Percentiles rank a stretch among this genome's conserved stretches.
phyloP scores from a whole-genome alignment of 768 basidiomycete species.

The Trametes cubensis region DNA sequence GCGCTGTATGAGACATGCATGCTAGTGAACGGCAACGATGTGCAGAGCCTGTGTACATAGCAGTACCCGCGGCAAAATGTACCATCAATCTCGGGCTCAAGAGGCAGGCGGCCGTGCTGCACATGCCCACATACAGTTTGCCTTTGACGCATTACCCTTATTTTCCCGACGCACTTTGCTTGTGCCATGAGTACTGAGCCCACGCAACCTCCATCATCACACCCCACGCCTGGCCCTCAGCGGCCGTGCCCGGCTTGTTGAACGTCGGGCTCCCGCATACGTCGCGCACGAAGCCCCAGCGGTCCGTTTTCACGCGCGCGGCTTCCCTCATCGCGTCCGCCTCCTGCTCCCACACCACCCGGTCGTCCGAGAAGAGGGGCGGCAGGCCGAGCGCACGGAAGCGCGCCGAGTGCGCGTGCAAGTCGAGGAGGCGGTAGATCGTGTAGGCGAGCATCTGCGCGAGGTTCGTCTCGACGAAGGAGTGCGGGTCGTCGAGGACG shows the following conservation, averaged over 20 bases:
- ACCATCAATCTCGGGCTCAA: too few relatives aligned
- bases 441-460: conserved; percentile 33
- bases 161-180: neutral
- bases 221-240: conserved; percentile 29
- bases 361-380: neutral
- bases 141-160: neutral
- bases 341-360: conserved; percentile 15
- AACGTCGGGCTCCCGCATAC: conserved; percentile 33
- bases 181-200: conserved; percentile 13
- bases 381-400: conserved; percentile 10
- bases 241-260: conserved; percentile 27
- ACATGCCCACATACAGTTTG: neutral
- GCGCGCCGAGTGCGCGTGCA: conserved; percentile 10
- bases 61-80: too few relatives aligned
- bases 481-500: conserved; percentile 25
- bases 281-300: conserved; percentile 29
- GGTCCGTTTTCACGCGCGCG: conserved; percentile 25
- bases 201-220: conserved; percentile 25
- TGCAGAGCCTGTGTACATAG: neutral
- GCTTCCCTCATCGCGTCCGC: conserved; percentile 23
- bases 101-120: neutral
- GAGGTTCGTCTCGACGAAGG: conserved; percentile 31
- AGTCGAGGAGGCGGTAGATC: conserved; percentile 25
- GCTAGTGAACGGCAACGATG: too few relatives aligned
- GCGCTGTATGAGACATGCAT: too few relatives aligned